Evolutionary conservation across 768 basidiomycete genomes (phyloP), one percentile per base, ranked within the genome.

Genomic region (Collybiopsis luxurians): DNA sequence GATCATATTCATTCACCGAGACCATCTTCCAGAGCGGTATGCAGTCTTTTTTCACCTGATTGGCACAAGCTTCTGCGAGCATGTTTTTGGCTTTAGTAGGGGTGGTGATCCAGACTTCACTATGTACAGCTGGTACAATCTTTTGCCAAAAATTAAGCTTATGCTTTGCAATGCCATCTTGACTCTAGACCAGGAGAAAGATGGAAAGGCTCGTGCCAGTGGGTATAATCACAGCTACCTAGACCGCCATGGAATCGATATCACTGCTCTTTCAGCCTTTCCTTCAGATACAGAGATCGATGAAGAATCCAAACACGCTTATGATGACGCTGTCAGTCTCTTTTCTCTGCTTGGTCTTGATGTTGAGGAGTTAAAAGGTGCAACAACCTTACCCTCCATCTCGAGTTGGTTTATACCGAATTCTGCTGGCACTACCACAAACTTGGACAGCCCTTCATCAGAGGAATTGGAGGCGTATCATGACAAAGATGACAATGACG

Each of bases 61-160:
- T 26, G 67, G 61, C 1, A 73, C 63, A 1, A 69, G 74, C 50
- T 57, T 63, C 4, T 64, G 64, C 45, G 73, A 76, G 49, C 75
- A 77, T 57, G 56, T 68, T 12, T 76, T 73, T 58, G 74, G 71
- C 0, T 44, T 59, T 23, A 40, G 58, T 21, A 64, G 71, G 0
- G 53, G 66, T 21, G 59, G 72, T 5, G 47, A 73, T 46, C 66
- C 67, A 23, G 73, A 77, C 47, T 76, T 75, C 57, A 74, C 72
- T 0, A 43, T 64, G 23, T 60, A 66, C 11, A 69, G 75, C 50
- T 66, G 71, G 51, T 21, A 60, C 2, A 58, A 67, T 27, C 69
- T 73, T 64, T 44, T 66, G 26, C 64, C 64, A 0, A 69, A 72
- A 47, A 55, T 70, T 12, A 44, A 44, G 10, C 42, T 71, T 28